Evolutionary conservation across 2,329 filamentous ascomycete species (phyloP).

Genomic region (Samsoniella hepiali): DNA sequence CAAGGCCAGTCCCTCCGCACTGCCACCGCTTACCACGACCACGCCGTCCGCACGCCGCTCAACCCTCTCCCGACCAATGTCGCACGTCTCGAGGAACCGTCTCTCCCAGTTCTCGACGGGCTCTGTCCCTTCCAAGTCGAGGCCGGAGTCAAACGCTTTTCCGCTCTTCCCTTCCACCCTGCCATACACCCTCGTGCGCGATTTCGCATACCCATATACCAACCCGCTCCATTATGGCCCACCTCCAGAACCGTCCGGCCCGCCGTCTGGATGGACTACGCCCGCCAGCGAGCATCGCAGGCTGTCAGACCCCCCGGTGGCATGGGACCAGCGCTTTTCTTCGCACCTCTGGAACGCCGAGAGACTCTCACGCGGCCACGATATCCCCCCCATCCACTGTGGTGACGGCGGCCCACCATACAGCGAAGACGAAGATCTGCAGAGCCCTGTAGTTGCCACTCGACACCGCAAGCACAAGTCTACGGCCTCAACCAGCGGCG

Average conservation of each 20-base stretch:
- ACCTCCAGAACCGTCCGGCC: constrained; percentile 67
- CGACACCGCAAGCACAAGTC: constrained; percentile 85
- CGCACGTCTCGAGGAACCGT: constrained; percentile 75
- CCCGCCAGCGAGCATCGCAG: constrained; percentile 76
- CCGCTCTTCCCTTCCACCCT: constrained; percentile 82
- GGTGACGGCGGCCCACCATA: constrained; percentile 88
- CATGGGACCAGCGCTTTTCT: constrained; percentile 67
- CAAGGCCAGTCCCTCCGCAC: constrained; percentile 52
- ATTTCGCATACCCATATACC: constrained; percentile 83
- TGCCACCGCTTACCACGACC: constrained; percentile 53
- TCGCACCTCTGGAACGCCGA: constrained; percentile 56
- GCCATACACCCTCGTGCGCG: constrained; percentile 83
- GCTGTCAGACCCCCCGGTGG: constrained; percentile 75
- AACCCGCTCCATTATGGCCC: constrained; percentile 94
- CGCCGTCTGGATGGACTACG: constrained; percentile 78
- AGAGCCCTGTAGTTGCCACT: constrained; percentile 83
- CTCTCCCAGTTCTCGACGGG: constrained; percentile 79
- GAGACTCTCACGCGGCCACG: constrained; percentile 59
- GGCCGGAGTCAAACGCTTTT: constrained; percentile 77
- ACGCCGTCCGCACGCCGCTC: constrained; percentile 57
- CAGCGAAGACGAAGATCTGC: constrained; percentile 92
- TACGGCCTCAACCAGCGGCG: constrained; percentile 46
- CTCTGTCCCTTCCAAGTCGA: constrained; percentile 67
- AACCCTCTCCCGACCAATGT: constrained; percentile 62
- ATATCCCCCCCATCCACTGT: constrained; percentile 78